Evolutionary conservation across 2,329 filamentous ascomycete genomes (phyloP), one percentile per base, ranked within the genome.

Genomic region (Talaromyces islandicus): DNA sequence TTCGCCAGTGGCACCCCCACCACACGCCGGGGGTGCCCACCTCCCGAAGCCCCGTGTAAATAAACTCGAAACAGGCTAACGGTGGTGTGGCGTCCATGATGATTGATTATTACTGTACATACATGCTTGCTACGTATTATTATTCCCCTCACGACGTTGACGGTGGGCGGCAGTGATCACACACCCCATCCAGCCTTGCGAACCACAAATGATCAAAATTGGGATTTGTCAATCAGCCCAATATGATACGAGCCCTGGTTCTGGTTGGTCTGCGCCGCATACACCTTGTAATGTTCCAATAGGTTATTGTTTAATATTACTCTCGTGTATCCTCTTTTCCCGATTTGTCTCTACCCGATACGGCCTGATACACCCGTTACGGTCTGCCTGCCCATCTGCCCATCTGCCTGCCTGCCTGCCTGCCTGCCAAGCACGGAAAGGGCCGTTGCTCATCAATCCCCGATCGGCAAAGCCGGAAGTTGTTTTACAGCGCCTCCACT

Each of bases 1-100:
- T 27, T 56, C 25, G 11, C 10, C 7, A 3, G 2, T 10, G 10
- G n/a, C 5, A 17, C 35, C 7, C n/a, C 24, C 17, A 7, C 51
- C 17, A 59, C 51, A 17, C 24, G 51, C 30, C 35, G 19, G 24
- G 11, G 21, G 52, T 62, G 63, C 61, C 59, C 62, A 59, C 62
- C 56, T 38, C 54, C 43, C 58, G 55, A 60, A 60, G 64, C 60
- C 63, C 65, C 64, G 62, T 60, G 69, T 62, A 30, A 72, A 73
- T 74, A 69, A 73, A 74, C 70, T 70, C 70, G 73, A 75, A 75
- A 75, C 73, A 72, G 62, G 64, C 73, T 73, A 75, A 75, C 70
- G 68, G 17, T 64, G 64, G 62, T 25, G 57, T 59, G 50, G 57
- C 50, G 57, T 27, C 21, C 46, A 7, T 11, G 10, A 32, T 32